Base-by-base conservation (phyloP, 2,329 filamentous ascomycete species). In the Alternaria sp. region DNA sequence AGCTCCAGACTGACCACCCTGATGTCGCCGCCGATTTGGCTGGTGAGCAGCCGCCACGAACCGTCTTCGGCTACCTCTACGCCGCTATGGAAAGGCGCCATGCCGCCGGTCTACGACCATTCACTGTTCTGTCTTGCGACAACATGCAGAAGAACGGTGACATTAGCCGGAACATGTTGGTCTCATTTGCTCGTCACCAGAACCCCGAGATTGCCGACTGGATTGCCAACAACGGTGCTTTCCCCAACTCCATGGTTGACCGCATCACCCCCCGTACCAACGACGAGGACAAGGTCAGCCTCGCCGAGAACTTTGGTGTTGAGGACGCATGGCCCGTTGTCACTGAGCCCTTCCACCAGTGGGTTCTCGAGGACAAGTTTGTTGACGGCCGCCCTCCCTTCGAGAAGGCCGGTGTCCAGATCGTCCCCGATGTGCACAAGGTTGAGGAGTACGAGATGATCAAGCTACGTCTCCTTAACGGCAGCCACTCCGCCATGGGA, bases 221-320 rank as follows among this genome's bases (percentile, higher is more conserved):
- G 71, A 66, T 74, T 18, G 65, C 68, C 45, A 59, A 66, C 58
- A 70, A 72, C 44, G 71, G 71, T 56, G 71, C 71, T 32, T 74
- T 74, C 66, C 71, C 71, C 55, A 74, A 74, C 67, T 70, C 67
- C 53, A 74, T 74, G 71, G 71, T 74, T 7, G 71, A 74, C 65
- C 66, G 71, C n/a, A 74, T 74, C 51, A 74, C 71, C 18, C 71
- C 71, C 27, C 62, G 70, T 34, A 74, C 71, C 34, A 63, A 64
- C 14, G 68, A 71, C 10, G 65, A 62, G 34, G 70, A 74, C 62
- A 69, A 68, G 43, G 18, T 51, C 54, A 62, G 51, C 52, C 63
- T 74, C 32, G 65, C 67, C 44, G 53, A 68, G 30, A 60, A 71
- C 20, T 74, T 74, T 9, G 69, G 70, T 25, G 60, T 74, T 18